phyloP scores from a whole-genome alignment of 2,329 filamentous ascomycete genomes.

The Clonostachys chloroleuca region DNA sequence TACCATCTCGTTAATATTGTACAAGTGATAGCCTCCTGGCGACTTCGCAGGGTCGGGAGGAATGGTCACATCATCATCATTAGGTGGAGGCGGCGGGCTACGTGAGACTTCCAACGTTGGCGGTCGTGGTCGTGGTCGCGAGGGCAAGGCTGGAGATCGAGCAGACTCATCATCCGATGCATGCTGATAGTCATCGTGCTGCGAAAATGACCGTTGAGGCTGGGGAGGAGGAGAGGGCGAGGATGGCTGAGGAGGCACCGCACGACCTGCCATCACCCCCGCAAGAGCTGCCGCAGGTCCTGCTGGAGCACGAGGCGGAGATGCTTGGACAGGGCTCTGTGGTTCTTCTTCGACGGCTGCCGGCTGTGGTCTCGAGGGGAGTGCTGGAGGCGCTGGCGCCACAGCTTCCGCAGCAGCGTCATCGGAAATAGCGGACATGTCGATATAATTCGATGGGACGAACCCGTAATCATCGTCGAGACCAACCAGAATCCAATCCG shows the following conservation, averaged over 20 bases:
- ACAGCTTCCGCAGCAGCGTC: conserved; percentile 29
- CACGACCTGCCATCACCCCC: conserved; percentile 45
- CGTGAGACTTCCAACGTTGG: conserved; percentile 8
- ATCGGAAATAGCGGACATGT: conserved; percentile 50
- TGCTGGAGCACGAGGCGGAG: conserved; percentile 16
- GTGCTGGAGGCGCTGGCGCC: conserved; percentile 27
- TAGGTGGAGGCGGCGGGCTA: conserved; percentile 42
- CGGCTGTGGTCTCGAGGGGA: conserved; percentile 35
- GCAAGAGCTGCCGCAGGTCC: conserved; percentile 52
- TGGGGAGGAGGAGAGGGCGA: conserved; percentile 11
- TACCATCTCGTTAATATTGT: conserved; percentile 96
- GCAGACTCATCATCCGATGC: conserved; percentile 14
- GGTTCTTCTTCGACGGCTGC: conserved; percentile 16
- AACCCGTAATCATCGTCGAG: conserved; percentile 85
- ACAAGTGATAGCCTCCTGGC: conserved; percentile 84
- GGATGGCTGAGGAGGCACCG: conserved; percentile 21
- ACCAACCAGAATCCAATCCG: conserved; percentile 94
- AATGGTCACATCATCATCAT: conserved; percentile 26
- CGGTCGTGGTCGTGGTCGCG: conserved; percentile 5
- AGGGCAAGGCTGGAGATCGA: conserved; percentile 21
- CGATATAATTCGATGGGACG: conserved; percentile 93
- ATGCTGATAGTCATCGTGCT: conserved; percentile 6
- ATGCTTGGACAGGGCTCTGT: conserved; percentile 19
- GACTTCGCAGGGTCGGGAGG: conserved; percentile 44
- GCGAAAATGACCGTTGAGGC: conserved; percentile 9